Evolutionary conservation across 768 basidiomycete genomes (phyloP).

Genomic region (Boletus speciosus): DNA sequence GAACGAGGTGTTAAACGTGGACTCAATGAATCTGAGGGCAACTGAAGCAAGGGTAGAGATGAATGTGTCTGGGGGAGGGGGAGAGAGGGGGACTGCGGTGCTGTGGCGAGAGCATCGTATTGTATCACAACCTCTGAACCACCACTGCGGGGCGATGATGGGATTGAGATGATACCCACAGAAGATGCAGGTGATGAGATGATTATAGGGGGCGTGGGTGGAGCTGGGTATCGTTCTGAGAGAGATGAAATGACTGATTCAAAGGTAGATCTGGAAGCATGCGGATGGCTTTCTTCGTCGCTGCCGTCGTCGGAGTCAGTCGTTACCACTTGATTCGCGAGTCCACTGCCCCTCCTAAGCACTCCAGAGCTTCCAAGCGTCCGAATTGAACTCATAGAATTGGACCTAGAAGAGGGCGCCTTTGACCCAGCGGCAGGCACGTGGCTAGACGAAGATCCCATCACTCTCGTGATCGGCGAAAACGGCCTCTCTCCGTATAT

Average conservation of each 20-base stretch:
- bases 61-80: not conserved
- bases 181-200: conserved; percentile 26
- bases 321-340: conserved; percentile 12
- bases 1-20: conserved; percentile 1
- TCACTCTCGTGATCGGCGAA: conserved; percentile 24
- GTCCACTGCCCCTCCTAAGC: conserved; percentile 16
- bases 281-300: not conserved
- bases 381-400: conserved; percentile 10
- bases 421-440: conserved; percentile 2
- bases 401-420: conserved; percentile 7
- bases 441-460: conserved; percentile 14
- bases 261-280: not conserved
- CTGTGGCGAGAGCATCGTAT: not conserved
- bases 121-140: conserved; percentile 15
- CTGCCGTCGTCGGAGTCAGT: not conserved
- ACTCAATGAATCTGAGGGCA: not conserved
- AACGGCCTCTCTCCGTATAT: conserved; percentile 28
- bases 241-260: conserved; percentile 23
- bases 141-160: conserved; percentile 20
- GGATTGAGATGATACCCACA: conserved; percentile 19
- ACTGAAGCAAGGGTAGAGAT: conserved; percentile 12
- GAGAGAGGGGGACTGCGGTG: not conserved
- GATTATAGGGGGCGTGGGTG: conserved; percentile 27
- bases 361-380: conserved; percentile 6
- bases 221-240: conserved; percentile 30